Conservation (phyloP, 345 rosid species). For the Gossypium stocksii region DNA sequence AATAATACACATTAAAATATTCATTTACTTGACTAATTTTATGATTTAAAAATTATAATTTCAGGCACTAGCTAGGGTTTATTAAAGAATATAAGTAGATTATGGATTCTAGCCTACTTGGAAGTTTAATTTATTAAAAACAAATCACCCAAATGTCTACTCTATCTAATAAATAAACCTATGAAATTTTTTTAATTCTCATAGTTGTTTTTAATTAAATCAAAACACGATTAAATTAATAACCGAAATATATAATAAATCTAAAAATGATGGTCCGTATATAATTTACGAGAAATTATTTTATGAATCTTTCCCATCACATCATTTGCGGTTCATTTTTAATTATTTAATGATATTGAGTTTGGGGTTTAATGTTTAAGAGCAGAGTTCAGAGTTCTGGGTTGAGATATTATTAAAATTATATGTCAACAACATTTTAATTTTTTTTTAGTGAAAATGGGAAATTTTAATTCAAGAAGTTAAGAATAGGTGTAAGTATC, state of each 20-base stretch:
- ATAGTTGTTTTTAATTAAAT: no score
- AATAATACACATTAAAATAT: neutral
- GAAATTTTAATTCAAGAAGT: neutral
- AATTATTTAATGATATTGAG: no score
- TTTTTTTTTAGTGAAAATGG: no score
- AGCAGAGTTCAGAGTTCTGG: rapidly evolving
- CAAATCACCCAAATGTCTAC: neutral
- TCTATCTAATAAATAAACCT: neutral
- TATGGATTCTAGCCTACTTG: neutral
- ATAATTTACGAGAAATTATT: no score
- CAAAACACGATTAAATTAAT: no score
- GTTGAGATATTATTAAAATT: no score
- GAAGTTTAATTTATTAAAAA: neutral
- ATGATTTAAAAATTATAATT: neutral
- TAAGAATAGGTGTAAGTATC: neutral
- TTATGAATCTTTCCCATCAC: no score
- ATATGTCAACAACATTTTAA: rapidly evolving
- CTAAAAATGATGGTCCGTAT: no score
- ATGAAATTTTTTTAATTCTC: neutral
- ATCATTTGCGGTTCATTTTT: rapidly evolving
- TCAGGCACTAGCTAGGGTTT: neutral
- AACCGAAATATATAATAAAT: no score
- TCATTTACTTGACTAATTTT: neutral
- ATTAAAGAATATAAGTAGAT: neutral
- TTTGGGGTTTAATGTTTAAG: rapidly evolving